A percentile compares a stretch with the other conserved stretches of the same genome.
Conservation (phyloP, 257 asterid genomes). For the Jacaranda mimosifolia region DNA sequence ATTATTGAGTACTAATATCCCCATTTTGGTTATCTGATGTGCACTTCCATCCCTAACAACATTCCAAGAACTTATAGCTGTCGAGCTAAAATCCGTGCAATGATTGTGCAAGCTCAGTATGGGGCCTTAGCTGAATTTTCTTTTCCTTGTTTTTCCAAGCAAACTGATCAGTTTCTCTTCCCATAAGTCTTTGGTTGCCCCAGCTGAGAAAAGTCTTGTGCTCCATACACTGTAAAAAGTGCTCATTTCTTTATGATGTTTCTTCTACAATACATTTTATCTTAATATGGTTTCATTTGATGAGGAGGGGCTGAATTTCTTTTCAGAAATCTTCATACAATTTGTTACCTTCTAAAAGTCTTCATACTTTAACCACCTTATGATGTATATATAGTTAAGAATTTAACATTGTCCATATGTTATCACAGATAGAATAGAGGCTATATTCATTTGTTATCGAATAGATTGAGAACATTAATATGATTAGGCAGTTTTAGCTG, state of each 20-base stretch:
- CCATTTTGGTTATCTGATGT: slow-evolving; percentile 7
- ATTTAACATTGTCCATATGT: no score
- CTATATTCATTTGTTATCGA: no score
- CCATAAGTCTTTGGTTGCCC: no score
- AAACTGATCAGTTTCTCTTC: neutral
- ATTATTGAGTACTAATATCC: slow-evolving; percentile 7
- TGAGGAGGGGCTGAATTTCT: slow-evolving; percentile 26
- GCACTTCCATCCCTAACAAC: slow-evolving; percentile 2
- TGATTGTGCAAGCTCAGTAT: slow-evolving; percentile 33
- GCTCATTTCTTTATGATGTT: neutral
- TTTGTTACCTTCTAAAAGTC: no score
- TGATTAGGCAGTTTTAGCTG: neutral
- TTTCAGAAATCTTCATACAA: neutral
- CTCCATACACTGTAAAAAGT: neutral
- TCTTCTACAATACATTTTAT: slow-evolving; percentile 2
- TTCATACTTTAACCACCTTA: no score
- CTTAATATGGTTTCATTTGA: slow-evolving; percentile 3
- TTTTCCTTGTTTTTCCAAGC: slow-evolving; percentile 13
- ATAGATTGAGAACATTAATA: neutral
- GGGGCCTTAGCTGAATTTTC: slow-evolving; percentile 16
- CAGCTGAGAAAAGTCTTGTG: no score
- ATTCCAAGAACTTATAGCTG: slow-evolving; percentile 42
- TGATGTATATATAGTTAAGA: no score
- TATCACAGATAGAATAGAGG: no score
- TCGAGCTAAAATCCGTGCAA: slow-evolving; percentile 31